Evolutionary conservation across 208 protist genomes (phyloP).

Genomic region (Leishmania major): DNA sequence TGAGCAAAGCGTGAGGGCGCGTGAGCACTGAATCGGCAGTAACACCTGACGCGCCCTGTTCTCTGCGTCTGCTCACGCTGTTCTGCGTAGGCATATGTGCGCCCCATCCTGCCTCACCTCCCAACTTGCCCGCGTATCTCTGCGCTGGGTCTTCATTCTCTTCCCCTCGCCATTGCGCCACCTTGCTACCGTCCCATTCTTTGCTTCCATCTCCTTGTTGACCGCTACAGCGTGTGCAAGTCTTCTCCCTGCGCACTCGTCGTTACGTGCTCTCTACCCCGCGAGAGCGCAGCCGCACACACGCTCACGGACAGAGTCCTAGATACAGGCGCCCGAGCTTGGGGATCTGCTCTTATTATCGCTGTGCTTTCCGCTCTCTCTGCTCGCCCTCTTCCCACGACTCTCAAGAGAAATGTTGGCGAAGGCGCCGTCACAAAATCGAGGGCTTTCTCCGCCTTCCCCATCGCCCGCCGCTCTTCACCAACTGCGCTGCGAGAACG

Average conservation of each 20-base stretch:
- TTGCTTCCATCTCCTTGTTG: not conserved
- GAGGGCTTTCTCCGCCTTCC: not conserved
- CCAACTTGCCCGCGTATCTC: not conserved
- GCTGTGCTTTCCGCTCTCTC: not conserved
- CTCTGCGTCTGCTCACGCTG: not conserved
- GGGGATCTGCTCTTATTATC: not conserved
- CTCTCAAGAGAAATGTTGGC: not conserved
- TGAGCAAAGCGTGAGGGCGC: not conserved
- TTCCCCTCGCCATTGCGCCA: not conserved
- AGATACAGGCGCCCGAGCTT: not conserved
- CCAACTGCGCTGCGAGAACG: slow-evolving; percentile 53
- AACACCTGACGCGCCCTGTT: not conserved
- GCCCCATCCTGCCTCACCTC: not conserved
- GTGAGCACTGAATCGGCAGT: not conserved
- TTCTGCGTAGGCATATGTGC: not conserved
- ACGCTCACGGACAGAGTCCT: not conserved
- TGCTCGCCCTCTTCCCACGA: not conserved
- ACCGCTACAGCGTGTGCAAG: not conserved
- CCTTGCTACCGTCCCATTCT: not conserved
- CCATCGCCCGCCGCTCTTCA: slow-evolving; percentile 21
- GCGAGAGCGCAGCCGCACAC: not conserved
- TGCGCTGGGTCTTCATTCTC: not conserved
- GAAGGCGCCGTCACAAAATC: not conserved
- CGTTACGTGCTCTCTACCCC: not conserved
- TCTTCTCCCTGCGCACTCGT: not conserved